Percentiles rank a stretch among this genome's conserved stretches.
phyloP scores from a whole-genome alignment of 2,329 filamentous ascomycete species.

The Elsinoe batatas region DNA sequence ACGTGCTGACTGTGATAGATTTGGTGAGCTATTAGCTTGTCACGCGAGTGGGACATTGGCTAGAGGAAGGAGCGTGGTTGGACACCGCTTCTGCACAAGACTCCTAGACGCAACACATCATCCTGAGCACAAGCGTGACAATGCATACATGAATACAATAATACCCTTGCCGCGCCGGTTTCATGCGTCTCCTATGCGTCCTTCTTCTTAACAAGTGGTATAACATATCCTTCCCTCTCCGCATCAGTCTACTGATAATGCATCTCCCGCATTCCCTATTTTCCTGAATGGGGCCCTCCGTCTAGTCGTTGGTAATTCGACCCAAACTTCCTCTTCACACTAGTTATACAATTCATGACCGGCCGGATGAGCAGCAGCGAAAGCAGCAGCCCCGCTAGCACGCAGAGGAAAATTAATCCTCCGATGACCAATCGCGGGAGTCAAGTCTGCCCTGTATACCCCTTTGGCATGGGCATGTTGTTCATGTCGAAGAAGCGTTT shows the following conservation, averaged over 20 bases:
- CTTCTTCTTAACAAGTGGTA: neutral
- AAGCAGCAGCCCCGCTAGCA: neutral
- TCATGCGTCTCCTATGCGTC: neutral
- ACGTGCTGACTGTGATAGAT: conserved; percentile 8
- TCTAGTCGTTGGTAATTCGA: neutral
- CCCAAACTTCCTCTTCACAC: neutral
- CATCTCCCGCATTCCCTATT: neutral
- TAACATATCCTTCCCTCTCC: neutral
- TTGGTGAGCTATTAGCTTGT: conserved; percentile 7
- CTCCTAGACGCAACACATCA: neutral
- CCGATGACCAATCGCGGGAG: conserved; percentile 9
- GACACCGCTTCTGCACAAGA: neutral
- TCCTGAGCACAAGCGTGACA: neutral
- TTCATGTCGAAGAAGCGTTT: conserved; percentile 78
- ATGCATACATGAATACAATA: conserved; percentile 1
- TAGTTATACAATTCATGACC: conserved; percentile 9
- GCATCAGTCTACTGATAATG: neutral
- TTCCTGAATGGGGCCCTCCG: neutral
- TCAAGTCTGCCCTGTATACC: conserved; percentile 54
- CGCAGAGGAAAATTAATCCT: neutral
- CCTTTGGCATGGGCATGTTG: conserved; percentile 69
- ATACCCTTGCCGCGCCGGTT: neutral
- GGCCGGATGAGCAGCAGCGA: conserved; percentile 12
- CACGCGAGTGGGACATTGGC: neutral
- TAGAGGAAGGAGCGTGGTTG: neutral